Percentiles rank a stretch among this genome's conserved stretches.
Evolutionary conservation across 176 grass and related monocot genomes (phyloP).

Genomic region (Aechmea fasciata): DNA sequence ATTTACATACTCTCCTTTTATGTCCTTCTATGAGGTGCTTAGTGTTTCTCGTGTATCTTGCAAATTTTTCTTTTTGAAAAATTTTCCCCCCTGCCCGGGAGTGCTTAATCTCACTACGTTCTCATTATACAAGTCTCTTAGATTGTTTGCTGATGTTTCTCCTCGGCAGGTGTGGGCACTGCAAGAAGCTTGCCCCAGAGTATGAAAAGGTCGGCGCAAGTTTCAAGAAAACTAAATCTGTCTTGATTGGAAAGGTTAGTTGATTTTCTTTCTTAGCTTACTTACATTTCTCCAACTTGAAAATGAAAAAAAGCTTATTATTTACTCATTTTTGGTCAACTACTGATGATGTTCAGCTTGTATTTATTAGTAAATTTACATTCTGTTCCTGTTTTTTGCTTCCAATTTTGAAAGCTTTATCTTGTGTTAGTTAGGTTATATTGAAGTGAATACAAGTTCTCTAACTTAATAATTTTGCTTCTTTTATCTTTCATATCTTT

Average conservation of each 20-base stretch:
- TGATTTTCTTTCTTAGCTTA: not conserved
- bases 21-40: too few relatives aligned
- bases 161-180: slow-evolving; percentile 79
- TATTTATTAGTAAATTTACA: not conserved
- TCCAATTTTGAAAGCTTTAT: too few relatives aligned
- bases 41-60: too few relatives aligned
- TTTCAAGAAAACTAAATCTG: slow-evolving; percentile 90
- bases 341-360: too few relatives aligned
- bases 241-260: slow-evolving; percentile 84
- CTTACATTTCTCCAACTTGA: not conserved
- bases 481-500: slow-evolving; percentile 8
- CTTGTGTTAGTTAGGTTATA: too few relatives aligned
- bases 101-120: not conserved
- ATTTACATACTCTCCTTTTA: too few relatives aligned
- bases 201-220: slow-evolving; percentile 86
- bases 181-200: slow-evolving; percentile 98
- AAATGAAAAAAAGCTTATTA: too few relatives aligned
- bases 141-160: slow-evolving; percentile 5
- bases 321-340: too few relatives aligned
- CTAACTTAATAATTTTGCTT: slow-evolving; percentile 6
- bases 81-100: too few relatives aligned
- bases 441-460: not conserved
- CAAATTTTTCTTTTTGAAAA: too few relatives aligned
- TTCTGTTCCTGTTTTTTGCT: not conserved
- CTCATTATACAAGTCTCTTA: not conserved